phyloP scores from a whole-genome alignment of 148 eudicot species.

The Amaranthus hypochondriacus region DNA sequence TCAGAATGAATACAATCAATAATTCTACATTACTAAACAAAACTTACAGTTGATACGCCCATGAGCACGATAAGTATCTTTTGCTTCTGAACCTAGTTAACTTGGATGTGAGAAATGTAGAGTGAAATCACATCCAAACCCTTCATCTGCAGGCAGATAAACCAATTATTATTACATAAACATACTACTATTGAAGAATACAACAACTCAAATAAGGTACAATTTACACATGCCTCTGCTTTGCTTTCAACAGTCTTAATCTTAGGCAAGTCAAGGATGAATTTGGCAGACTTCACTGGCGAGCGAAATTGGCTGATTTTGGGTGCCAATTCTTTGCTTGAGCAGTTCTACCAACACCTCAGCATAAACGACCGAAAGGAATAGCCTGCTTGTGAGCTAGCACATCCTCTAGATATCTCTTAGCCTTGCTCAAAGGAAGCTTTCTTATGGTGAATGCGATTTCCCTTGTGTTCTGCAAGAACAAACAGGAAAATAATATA shows the following conservation, averaged over 20 bases:
- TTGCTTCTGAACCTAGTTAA: conserved; percentile 85
- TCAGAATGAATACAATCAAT: no score
- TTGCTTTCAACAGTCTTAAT: conserved; percentile 91
- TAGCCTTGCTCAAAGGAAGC: conserved; percentile 66
- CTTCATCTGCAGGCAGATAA: conserved; percentile 44
- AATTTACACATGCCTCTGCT: conserved; percentile 47
- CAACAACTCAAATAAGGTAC: not conserved
- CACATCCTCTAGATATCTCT: conserved; percentile 79
- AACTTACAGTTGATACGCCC: conserved; percentile 81
- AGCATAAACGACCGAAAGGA: conserved; percentile 87
- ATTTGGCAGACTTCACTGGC: conserved; percentile 78
- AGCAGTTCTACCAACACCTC: conserved; percentile 90
- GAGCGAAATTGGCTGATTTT: conserved; percentile 73
- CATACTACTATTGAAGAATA: not conserved
- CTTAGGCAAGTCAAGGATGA: conserved; percentile 53
- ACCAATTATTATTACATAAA: not conserved
- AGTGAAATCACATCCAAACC: conserved; percentile 84
- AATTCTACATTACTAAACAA: not conserved
- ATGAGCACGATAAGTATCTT: conserved; percentile 93
- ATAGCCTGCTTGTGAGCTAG: conserved; percentile 86
- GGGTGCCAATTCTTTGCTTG: conserved; percentile 82
- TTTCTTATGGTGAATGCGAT: conserved; percentile 73
- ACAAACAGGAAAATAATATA: not conserved
- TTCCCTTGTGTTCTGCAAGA: conserved; percentile 81
- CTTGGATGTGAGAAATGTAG: conserved; percentile 82